Base-by-base conservation (phyloP, 257 asterid genomes). In the Agastache rugosa region DNA sequence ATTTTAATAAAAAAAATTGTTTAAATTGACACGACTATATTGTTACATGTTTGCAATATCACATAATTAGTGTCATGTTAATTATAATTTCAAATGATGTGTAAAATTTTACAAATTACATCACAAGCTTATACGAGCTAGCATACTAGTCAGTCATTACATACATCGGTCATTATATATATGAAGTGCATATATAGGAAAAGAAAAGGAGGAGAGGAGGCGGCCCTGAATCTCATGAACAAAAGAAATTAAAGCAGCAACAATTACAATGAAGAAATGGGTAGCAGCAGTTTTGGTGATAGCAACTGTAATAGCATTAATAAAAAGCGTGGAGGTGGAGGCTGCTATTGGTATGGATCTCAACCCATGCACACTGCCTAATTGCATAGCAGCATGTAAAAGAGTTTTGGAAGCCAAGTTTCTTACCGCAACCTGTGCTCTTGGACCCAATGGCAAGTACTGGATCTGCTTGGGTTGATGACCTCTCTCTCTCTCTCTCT, bases 401-500 rank as follows among this genome's bases (percentile, higher is more conserved):
- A n/a, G 20, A 50, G 56, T 50, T 48, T 16, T 48, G 54, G 20
- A 48, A 11, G n/a, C 12, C 5, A 48, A 48, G 54, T 48, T 14
- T 15, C 54, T 48, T 0, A 15, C 20, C 16, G 54, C 54, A 48
- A 48, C 54, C 20, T 48, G 54, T 16, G 54, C 54, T 0, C 8
- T 16, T 50, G 56, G 56, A 16, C 56, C 23, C 56, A 80, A 61
- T 47, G 89, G 85, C 9, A 85, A 82, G 63, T 79, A 77, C 22
- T 85, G 89, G 37, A 27, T 83, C 16, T 83, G 87, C 64, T 80
- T 83, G 25, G 84, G 87, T 59, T 78, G 74, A 78, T 27, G 19
- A 48, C 2, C 19, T 3, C 5, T 0, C 59, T 51, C 23, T 51
- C 59, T 51, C 59, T 51, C 59, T 51, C 59, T 51, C 59, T 4